These are phyloP conservation scores for Penicillium lividum DNA, from an alignment of 495 filamentous ascomycete genomes.

Conservation along the genomic window DNA sequence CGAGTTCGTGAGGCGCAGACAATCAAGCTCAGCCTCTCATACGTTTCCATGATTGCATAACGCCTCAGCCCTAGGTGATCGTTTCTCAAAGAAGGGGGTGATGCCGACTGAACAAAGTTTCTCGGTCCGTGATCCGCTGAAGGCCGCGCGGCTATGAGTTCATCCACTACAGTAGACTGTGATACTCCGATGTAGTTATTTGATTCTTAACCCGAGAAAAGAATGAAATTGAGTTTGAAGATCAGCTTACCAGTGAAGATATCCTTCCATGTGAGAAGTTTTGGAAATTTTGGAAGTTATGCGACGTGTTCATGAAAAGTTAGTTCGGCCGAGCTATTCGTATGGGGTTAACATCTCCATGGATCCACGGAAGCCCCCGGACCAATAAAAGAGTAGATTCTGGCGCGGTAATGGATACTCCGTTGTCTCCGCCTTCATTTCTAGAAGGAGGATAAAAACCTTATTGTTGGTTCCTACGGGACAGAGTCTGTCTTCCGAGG, in stretches of 20 bases:
- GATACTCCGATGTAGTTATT: background rate
- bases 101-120: conserved; percentile 16
- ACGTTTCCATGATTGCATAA: background rate
- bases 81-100: conserved; percentile 15
- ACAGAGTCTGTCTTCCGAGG: background rate
- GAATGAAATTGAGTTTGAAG: background rate
- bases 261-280: too few relatives aligned
- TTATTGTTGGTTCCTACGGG: background rate
- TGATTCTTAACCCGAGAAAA: background rate
- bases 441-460: conserved; percentile 2
- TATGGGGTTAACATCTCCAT: background rate
- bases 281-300: background rate
- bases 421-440: background rate
- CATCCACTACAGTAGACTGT: background rate
- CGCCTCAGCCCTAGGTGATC: conserved; percentile 26
- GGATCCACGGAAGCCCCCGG: background rate
- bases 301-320: background rate
- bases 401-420: background rate
- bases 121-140: conserved; percentile 21
- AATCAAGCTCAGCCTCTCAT: conserved; percentile 22
- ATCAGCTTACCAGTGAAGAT: background rate
- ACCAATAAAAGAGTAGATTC: background rate
- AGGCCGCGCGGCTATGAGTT: conserved; percentile 19
- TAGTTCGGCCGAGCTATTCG: background rate
- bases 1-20: conserved; percentile 17